Conservation (phyloP, 1,139 yeast species). For the Taphrina pruni region DNA sequence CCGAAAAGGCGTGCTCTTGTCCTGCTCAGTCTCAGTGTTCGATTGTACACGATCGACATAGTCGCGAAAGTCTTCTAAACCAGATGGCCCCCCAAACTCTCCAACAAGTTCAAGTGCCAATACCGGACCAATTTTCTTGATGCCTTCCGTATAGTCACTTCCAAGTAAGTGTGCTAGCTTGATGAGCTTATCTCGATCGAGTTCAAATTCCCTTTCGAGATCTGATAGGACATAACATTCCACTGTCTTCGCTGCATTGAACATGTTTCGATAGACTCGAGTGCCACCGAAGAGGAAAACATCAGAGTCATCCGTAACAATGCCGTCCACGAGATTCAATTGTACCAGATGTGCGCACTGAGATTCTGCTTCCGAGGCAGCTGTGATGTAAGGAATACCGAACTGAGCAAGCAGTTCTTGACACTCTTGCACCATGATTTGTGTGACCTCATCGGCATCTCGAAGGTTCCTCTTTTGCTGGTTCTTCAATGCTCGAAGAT, state of each 20-base stretch:
- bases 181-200: conserved; percentile 67
- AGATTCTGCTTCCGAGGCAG: conserved; percentile 99
- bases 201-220: conserved; percentile 68
- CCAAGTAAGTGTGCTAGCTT: conserved; percentile 84
- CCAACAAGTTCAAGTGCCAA: conserved; percentile 91
- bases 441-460: conserved; percentile 90
- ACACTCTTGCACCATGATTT: conserved; percentile 83
- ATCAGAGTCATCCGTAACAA: conserved; percentile 96
- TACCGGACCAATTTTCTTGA: conserved; percentile 92
- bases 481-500: conserved; percentile 59
- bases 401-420: conserved; percentile 83
- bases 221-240: conserved; percentile 76
- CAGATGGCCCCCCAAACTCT: conserved; percentile 61
- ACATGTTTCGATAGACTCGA: conserved; percentile 86
- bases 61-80: conserved; percentile 54
- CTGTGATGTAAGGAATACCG: conserved; percentile 92
- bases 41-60: conserved; percentile 41
- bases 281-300: conserved; percentile 93
- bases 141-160: conserved; percentile 91
- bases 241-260: conserved; percentile 88
- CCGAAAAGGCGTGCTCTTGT: conserved; percentile 50
- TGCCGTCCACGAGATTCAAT: conserved; percentile 84
- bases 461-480: conserved; percentile 72
- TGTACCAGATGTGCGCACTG: conserved; percentile 83
- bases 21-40: conserved; percentile 30